Conservation (phyloP, 2,329 filamentous ascomycete genomes). For the Ceratocystiopsis minuta region DNA sequence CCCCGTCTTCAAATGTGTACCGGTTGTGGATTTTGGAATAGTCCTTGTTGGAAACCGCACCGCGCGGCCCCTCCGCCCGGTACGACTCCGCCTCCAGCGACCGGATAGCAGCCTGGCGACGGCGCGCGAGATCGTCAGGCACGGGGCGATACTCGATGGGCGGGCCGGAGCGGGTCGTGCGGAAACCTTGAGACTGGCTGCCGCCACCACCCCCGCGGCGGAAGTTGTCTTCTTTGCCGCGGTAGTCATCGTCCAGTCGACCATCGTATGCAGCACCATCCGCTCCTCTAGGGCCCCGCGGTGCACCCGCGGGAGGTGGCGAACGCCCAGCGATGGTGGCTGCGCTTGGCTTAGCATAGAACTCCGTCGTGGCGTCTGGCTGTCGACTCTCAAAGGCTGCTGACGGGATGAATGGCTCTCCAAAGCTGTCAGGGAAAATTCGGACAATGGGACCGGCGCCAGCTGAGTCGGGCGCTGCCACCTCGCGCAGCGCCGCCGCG, state of each 20-base stretch:
- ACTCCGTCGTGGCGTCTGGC: no score
- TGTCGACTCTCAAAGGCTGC: no score
- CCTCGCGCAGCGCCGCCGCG: conserved; percentile 39
- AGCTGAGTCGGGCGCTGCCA: conserved; percentile 7
- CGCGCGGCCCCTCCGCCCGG: background rate
- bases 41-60: background rate
- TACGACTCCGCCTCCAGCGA: background rate
- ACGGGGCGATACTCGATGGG: conserved; percentile 37
- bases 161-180: conserved; percentile 23
- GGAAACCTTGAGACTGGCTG: conserved; percentile 2
- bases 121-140: conserved; percentile 40
- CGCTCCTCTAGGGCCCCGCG: conserved; percentile 14
- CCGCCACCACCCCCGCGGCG: background rate
- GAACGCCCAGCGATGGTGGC: background rate
- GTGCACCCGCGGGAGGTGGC: conserved; percentile 5
- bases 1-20: conserved; percentile 54
- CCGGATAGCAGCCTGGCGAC: conserved; percentile 30
- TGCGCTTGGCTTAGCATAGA: no score
- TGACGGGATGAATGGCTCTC: no score
- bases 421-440: no score
- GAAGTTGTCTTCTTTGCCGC: background rate
- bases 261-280: background rate
- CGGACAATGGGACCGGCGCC: no score
- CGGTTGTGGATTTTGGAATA: conserved; percentile 40
- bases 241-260: background rate